phyloP scores from a whole-genome alignment of 192 early-diverging fungal species.

The Phlyctochytrium planicorne region DNA sequence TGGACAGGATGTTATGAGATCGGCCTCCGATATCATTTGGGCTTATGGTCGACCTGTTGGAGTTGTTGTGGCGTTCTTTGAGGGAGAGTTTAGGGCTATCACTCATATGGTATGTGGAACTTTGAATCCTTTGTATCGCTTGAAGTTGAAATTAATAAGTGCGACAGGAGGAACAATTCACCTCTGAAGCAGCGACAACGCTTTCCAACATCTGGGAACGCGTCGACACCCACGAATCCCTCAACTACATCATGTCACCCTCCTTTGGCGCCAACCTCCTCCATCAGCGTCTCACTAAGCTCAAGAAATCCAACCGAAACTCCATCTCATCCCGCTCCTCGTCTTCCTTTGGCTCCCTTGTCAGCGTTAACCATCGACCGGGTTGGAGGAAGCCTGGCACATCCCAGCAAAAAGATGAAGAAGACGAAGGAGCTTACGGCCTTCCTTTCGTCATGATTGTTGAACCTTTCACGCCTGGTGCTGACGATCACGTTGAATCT shows the following conservation, averaged over 20 bases:
- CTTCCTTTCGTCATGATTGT: not conserved
- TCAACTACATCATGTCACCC: conserved; percentile 9
- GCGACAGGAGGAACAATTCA: conserved; percentile 21
- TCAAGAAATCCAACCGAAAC: not conserved
- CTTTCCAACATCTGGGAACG: conserved; percentile 18
- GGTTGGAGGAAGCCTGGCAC: not conserved
- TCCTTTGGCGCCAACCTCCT: not conserved
- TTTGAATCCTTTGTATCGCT: not conserved
- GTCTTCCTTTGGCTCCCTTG: not conserved
- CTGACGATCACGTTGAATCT: too few species aligned
- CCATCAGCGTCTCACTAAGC: not conserved
- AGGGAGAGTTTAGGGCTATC: conserved; percentile 10
- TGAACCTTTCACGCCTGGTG: not conserved
- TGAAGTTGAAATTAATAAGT: not conserved
- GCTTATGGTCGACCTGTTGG: conserved; percentile 21
- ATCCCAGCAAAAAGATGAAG: not conserved
- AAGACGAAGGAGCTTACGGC: not conserved
- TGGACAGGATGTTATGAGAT: conserved; percentile 18
- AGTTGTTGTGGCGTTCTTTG: conserved; percentile 19
- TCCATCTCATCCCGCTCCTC: not conserved
- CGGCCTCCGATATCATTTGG: conserved; percentile 22
- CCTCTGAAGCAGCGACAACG: not conserved
- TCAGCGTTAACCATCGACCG: not conserved
- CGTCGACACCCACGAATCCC: conserved; percentile 20
- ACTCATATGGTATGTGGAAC: not conserved